Evolutionary conservation across 2,329 filamentous ascomycete genomes (phyloP), one percentile per base, ranked within the genome.

Genomic region (Fusarium sp.): DNA sequence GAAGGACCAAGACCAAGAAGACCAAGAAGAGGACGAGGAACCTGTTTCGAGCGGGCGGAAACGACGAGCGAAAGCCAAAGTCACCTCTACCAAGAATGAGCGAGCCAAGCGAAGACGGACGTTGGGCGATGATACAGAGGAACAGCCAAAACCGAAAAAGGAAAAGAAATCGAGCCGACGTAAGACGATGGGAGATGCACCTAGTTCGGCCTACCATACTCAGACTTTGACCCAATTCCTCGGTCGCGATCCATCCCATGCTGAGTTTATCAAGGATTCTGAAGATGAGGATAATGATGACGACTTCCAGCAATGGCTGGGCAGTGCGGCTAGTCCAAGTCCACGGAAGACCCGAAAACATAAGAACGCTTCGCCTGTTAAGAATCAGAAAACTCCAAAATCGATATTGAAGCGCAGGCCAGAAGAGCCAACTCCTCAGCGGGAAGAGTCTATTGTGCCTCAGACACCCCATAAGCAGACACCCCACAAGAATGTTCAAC

Each of bases 391-490:
- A 5, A 62, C 75, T n/a, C 73, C 68, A 24, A 70, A 72, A 20
- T 67, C 65, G 3, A 73, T 75, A 33, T 69, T 70, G 42, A 75
- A 77, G 24, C 64, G 69, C 48, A 44, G 60, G 6, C 55, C 58
- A 28, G 63, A 72, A 36, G 55, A 62, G 33, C 35, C 38, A 7
- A 47, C 39, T 20, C 56, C 58, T n/a, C 55, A 18, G 9, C 80
- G 81, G 6, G 79, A 83, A 42, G 77, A 79, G 28, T 82, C 83
- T 2, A 68, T 82, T n/a, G 78, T 84, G 11, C 85, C 85, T 2
- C 83, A 86, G 65, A 87, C 86, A 11, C 86, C 85, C 1, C 70
- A 70, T 18, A 70, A 70, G 44, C 83, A 86, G 63, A 87, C 86
- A 6, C 85, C 85, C 0, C 63, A 72, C 4, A 81, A 81, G 57